These are phyloP conservation scores for Cyclotella sp. DNA, from an alignment of 108 stramenopile genomes.

Conservation along the genomic window DNA sequence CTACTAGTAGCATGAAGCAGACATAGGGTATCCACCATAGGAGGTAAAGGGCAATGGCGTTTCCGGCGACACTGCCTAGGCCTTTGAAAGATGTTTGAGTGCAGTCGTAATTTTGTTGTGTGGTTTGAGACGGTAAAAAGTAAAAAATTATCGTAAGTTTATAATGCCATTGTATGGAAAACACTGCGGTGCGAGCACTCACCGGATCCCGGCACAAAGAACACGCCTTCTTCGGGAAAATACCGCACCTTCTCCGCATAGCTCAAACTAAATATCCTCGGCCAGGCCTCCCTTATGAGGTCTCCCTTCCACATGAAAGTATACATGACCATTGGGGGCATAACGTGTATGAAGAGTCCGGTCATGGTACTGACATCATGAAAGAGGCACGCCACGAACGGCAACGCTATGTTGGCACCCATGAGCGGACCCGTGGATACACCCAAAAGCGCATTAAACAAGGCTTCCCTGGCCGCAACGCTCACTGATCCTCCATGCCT, in stretches of 20 bases:
- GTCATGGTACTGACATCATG: constrained; percentile 64
- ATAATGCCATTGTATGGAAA: too few relatives aligned
- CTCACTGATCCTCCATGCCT: background rate
- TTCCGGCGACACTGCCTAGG: constrained; percentile 56
- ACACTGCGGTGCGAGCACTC: constrained; percentile 15
- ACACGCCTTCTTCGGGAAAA: constrained; percentile 38
- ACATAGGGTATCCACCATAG: constrained; percentile 65
- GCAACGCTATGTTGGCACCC: constrained; percentile 53
- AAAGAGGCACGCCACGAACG: constrained; percentile 65
- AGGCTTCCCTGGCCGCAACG: constrained; percentile 22
- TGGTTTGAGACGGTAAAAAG: too few relatives aligned
- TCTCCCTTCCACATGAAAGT: constrained; percentile 58
- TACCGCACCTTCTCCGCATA: constrained; percentile 44
- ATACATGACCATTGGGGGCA: constrained; percentile 66
- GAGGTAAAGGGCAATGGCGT: constrained; percentile 51
- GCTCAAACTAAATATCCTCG: constrained; percentile 49
- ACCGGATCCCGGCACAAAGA: constrained; percentile 36
- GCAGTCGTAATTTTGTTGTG: background rate
- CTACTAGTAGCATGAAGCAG: constrained; percentile 57
- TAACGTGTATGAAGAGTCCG: constrained; percentile 62
- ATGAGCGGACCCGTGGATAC: constrained; percentile 57
- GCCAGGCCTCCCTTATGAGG: constrained; percentile 53
- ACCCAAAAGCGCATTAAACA: constrained; percentile 53
- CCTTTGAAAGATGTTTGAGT: background rate
- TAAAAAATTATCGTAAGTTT: too few relatives aligned